Conservation (phyloP, 2,329 filamentous ascomycete genomes). For the Fusarium redolens region DNA sequence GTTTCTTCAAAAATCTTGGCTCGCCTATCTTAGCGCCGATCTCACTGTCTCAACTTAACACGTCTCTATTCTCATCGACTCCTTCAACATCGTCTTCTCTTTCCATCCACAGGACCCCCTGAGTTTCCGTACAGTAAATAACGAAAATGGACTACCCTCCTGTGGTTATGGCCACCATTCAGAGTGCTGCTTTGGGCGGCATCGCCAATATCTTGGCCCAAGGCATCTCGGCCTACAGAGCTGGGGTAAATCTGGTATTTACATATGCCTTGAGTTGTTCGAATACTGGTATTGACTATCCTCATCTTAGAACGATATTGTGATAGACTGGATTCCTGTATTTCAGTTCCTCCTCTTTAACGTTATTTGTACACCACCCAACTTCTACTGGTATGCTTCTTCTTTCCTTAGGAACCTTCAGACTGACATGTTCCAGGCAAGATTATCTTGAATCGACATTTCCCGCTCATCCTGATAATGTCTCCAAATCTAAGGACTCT, state of each 20-base stretch:
- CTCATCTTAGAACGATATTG: constrained; percentile 63
- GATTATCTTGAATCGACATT: constrained; percentile 79
- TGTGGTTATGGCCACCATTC: constrained; percentile 70
- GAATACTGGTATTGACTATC: not conserved
- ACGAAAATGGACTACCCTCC: constrained; percentile 55
- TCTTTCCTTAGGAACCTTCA: constrained; percentile 26
- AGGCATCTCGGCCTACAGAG: constrained; percentile 70
- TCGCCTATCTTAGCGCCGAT: constrained; percentile 33
- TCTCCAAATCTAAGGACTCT: constrained; percentile 53
- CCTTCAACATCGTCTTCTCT: not conserved
- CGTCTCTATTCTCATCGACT: constrained; percentile 2
- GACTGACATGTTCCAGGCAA: constrained; percentile 66
- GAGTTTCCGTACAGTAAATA: not conserved
- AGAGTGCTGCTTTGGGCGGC: constrained; percentile 73
- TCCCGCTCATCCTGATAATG: constrained; percentile 67
- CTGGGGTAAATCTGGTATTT: constrained; percentile 59
- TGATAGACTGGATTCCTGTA: constrained; percentile 74
- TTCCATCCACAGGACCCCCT: not conserved
- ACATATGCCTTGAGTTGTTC: not conserved
- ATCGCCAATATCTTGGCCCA: constrained; percentile 81
- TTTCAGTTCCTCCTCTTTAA: constrained; percentile 83
- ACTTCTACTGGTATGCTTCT: constrained; percentile 78
- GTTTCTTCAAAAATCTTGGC: constrained; percentile 8
- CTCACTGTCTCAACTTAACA: constrained; percentile 18
- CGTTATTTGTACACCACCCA: constrained; percentile 79